phyloP scores from a whole-genome alignment of 306 rosid genomes.

The Senna siamea region DNA sequence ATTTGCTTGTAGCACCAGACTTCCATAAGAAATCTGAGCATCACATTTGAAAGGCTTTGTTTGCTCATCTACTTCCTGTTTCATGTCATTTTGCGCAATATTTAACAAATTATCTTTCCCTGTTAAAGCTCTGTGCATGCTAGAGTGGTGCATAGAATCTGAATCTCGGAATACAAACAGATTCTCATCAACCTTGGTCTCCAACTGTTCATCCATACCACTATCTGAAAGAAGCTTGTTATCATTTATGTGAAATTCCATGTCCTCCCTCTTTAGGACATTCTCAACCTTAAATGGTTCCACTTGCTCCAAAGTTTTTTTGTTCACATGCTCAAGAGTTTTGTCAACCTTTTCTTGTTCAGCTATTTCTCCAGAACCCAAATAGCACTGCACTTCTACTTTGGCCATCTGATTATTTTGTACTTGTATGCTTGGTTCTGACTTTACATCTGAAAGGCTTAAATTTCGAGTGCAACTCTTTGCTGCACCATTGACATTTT shows the following conservation, averaged over 20 bases:
- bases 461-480: conserved; percentile 30
- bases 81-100: conserved; percentile 19
- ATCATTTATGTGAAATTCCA: conserved; percentile 35
- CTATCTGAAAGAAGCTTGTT: conserved; percentile 32
- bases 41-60: conserved; percentile 32
- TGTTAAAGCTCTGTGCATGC: conserved; percentile 16
- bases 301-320: conserved; percentile 31
- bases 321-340: conserved; percentile 31
- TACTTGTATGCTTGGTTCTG: conserved; percentile 42
- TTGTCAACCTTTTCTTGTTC: conserved; percentile 30
- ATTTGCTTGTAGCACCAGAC: conserved; percentile 35
- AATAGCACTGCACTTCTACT: conserved; percentile 28
- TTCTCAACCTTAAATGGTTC: conserved; percentile 40
- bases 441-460: conserved; percentile 35
- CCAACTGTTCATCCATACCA: conserved; percentile 35
- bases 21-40: conserved; percentile 40
- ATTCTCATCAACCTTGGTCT: conserved; percentile 44
- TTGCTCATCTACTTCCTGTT: conserved; percentile 46
- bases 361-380: conserved; percentile 28
- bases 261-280: conserved; percentile 40
- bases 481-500: conserved; percentile 37
- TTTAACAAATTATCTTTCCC: conserved; percentile 36
- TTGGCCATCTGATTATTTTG: conserved; percentile 35
- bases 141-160: conserved; percentile 30
- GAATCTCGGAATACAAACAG: conserved; percentile 38